A percentile compares a stretch with the other conserved stretches of the same genome.
Conservation (phyloP, 306 rosid genomes). For the Prunus davidiana region DNA sequence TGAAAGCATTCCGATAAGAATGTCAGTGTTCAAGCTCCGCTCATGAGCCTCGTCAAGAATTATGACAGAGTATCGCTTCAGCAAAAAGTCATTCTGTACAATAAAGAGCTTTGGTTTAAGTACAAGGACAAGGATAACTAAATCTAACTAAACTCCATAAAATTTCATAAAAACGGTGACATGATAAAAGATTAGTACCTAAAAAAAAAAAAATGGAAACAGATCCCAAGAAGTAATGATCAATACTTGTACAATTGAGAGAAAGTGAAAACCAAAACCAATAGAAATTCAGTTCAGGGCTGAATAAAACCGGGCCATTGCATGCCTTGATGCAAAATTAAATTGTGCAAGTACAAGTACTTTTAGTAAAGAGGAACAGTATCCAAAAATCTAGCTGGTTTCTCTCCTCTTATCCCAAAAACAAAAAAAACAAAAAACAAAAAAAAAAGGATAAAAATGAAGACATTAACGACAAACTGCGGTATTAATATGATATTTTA, state of each 20-base stretch:
- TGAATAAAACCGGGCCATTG: not conserved
- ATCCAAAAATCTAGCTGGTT: not conserved
- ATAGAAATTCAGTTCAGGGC: not conserved
- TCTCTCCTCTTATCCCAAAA: no score
- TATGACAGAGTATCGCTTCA: conserved; percentile 76
- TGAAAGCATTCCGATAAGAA: conserved; percentile 90
- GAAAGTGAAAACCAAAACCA: not conserved
- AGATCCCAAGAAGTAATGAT: not conserved
- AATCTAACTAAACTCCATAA: not conserved
- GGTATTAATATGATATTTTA: no score
- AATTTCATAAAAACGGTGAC: not conserved
- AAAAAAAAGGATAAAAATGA: no score
- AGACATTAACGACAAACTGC: no score
- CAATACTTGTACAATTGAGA: not conserved
- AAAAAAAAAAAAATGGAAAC: not conserved
- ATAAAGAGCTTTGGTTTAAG: not conserved
- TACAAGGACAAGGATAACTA: not conserved
- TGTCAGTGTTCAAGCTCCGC: conserved; percentile 96
- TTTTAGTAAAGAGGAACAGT: no score
- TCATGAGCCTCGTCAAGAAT: conserved; percentile 96
- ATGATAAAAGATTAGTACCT: not conserved
- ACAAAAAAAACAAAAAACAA: no score
- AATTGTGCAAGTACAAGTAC: not conserved
- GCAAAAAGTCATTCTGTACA: conserved; percentile 71
- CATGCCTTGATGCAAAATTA: not conserved